Conservation (phyloP, 2,329 filamentous ascomycete genomes). For the Fusarium miscanthi region DNA sequence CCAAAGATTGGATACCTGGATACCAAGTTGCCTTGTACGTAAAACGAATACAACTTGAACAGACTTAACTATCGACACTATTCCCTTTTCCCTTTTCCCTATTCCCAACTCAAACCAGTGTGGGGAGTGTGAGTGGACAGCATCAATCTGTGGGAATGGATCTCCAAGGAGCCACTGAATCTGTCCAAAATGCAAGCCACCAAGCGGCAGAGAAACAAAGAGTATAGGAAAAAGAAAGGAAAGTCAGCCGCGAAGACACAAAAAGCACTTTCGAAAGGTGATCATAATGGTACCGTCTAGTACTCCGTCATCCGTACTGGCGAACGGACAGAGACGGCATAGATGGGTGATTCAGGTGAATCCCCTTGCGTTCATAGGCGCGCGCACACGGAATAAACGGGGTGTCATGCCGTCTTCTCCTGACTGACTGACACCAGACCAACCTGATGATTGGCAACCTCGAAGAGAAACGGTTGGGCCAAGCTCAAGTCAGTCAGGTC, state of each 20-base stretch:
- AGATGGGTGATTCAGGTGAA: background rate
- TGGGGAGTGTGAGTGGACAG: constrained; percentile 29
- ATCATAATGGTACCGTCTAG: background rate
- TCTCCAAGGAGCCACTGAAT: constrained; percentile 30
- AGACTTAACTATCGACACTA: background rate
- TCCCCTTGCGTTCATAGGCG: background rate
- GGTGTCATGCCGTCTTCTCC: constrained; percentile 6
- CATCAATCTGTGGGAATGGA: constrained; percentile 34
- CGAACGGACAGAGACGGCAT: background rate
- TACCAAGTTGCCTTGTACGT: constrained; percentile 7
- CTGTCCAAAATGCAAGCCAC: constrained; percentile 21
- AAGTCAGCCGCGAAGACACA: background rate
- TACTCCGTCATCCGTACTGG: background rate
- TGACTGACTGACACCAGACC: background rate
- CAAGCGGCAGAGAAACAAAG: constrained; percentile 15
- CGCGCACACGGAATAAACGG: constrained; percentile 11
- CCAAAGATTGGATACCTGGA: background rate
- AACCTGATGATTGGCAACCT: constrained; percentile 12
- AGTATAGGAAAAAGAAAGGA: constrained; percentile 15
- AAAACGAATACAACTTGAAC: constrained; percentile 18
- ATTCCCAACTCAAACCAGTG: constrained; percentile 9
- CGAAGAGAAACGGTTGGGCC: constrained; percentile 25
- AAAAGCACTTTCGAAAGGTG: background rate
- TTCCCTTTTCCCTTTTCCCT: background rate
- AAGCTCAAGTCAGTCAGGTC: constrained; percentile 16